A percentile compares a stretch with the other conserved stretches of the same genome.
Conservation (phyloP, 805 yeast genomes). For the Candida qinlingensis region DNA sequence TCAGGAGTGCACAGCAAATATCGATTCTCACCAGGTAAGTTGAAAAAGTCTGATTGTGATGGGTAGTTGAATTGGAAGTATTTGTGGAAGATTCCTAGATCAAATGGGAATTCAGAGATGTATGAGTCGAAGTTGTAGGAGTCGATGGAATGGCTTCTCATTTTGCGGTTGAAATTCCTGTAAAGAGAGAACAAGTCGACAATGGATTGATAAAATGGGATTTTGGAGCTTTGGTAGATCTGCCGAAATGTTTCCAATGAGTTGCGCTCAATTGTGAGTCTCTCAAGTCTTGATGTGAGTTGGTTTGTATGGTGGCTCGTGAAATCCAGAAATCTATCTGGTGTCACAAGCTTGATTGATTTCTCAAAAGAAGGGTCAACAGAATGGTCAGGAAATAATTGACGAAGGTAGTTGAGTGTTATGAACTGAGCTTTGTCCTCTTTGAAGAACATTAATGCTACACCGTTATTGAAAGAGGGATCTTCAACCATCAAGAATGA, state of each 20-base stretch:
- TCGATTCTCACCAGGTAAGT: background rate
- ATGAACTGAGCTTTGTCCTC: background rate
- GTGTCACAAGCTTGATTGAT: background rate
- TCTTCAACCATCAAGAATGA: conserved; percentile 7
- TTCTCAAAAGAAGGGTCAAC: background rate
- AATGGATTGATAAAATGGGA: background rate
- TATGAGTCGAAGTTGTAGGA: background rate
- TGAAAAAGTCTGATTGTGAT: background rate
- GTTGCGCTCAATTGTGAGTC: background rate
- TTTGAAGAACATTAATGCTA: conserved; percentile 3
- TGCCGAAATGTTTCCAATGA: background rate
- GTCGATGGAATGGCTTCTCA: background rate
- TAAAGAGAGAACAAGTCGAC: background rate
- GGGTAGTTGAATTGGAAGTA: background rate
- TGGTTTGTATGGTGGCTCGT: background rate
- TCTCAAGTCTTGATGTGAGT: background rate
- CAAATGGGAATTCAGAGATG: conserved; percentile 2
- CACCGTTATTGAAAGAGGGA: conserved; percentile 2
- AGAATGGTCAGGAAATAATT: background rate
- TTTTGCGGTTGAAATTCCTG: background rate
- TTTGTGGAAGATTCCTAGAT: background rate
- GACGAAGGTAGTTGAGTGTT: background rate
- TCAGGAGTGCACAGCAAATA: background rate
- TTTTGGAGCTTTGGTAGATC: background rate
- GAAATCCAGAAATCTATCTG: background rate